Evolutionary conservation across 1,139 yeast species (phyloP), one percentile per base, ranked within the genome.

Genomic region (Neolecta irregularis): DNA sequence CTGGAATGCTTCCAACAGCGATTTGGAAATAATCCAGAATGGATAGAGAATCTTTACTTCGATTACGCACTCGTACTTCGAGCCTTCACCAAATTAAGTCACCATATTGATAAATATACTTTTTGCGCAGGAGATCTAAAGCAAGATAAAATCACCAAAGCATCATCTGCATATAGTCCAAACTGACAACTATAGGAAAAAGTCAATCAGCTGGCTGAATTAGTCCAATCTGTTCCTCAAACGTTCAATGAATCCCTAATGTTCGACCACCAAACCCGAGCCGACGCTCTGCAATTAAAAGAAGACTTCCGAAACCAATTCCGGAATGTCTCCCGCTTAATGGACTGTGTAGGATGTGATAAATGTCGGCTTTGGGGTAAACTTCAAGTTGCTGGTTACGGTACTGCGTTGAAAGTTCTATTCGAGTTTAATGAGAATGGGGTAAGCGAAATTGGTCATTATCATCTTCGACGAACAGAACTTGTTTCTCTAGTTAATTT

Each of bases 291-390:
- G 2, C 33, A 34, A 13, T 60, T 78, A 41, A 76, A 79, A 47
- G 73, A 76, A 44, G 96, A 88, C 49, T 85, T 88, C 58, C 68
- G 91, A 45, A 57, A 69, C 30, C 74, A 93, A 40, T 91, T 88
- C 56, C 74, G 73, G 52, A 91, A 88, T 53, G 92, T 88, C 23
- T 75, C 93, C 22, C 77, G 80, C 35, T 72, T 88, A 35, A 88
- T 91, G 95, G 94, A 88, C 56, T 88, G 98, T 62, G 96, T 88
- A 33, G 95, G 94, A 25, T 88, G 98, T 60, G 98, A 88, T 55
- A 68, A 96, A 53, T 88, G 98, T 56, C 70, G 96, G 51, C 64
- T 91, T 59, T 88, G 98, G 98, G 98, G 98, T 12, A 88, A 91
- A 56, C 69, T 88, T 19, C 98, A 88, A 60, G 81, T 93, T 1